Percentiles rank a stretch among this genome's conserved stretches.
These are phyloP conservation scores for Lizanozyma gosingica DNA, from an alignment of 1,139 yeast species.

Conservation along the genomic window DNA sequence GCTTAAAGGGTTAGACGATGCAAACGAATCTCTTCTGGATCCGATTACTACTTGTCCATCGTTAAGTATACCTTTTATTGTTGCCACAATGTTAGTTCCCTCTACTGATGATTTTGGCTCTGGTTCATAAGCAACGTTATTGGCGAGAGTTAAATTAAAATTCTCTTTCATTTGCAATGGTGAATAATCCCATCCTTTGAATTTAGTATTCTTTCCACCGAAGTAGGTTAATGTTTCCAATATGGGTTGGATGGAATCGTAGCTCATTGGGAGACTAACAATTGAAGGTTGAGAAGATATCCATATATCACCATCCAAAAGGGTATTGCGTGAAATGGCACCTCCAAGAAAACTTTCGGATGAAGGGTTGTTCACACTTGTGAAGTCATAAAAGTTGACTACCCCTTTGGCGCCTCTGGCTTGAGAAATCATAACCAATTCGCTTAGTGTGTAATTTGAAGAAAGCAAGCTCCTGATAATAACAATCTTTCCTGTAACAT, in stretches of 20 bases:
- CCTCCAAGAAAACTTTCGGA: slow-evolving; percentile 5
- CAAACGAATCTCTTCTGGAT: slow-evolving; percentile 32
- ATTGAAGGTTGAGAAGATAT: slow-evolving; percentile 11
- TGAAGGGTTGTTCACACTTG: slow-evolving; percentile 1
- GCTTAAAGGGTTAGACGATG: slow-evolving; percentile 29
- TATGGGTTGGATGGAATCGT: slow-evolving; percentile 22
- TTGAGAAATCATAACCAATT: slow-evolving; percentile 21
- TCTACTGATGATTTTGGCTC: slow-evolving; percentile 10
- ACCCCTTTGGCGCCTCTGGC: slow-evolving; percentile 21
- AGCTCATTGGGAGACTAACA: slow-evolving; percentile 31
- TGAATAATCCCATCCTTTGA: slow-evolving; percentile 19
- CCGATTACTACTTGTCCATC: slow-evolving; percentile 38
- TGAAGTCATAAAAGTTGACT: slow-evolving; percentile 17
- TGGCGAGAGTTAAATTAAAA: slow-evolving; percentile 14
- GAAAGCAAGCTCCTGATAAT: slow-evolving; percentile 14
- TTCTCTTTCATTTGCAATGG: slow-evolving; percentile 11
- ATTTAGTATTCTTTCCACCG: slow-evolving; percentile 6
- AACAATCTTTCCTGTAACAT: slow-evolving; percentile 19
- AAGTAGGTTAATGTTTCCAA: slow-evolving; percentile 16
- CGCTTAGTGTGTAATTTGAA: slow-evolving; percentile 14
- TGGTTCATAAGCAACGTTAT: slow-evolving; percentile 10
- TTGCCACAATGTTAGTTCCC: slow-evolving; percentile 24
- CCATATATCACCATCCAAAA: slow-evolving; percentile 8
- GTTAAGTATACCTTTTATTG: slow-evolving; percentile 29
- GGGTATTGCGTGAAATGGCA: slow-evolving; percentile 18